Evolutionary conservation across 441 rosid genomes (phyloP), one percentile per base, ranked within the genome.

Genomic region (Viola pubescens): DNA sequence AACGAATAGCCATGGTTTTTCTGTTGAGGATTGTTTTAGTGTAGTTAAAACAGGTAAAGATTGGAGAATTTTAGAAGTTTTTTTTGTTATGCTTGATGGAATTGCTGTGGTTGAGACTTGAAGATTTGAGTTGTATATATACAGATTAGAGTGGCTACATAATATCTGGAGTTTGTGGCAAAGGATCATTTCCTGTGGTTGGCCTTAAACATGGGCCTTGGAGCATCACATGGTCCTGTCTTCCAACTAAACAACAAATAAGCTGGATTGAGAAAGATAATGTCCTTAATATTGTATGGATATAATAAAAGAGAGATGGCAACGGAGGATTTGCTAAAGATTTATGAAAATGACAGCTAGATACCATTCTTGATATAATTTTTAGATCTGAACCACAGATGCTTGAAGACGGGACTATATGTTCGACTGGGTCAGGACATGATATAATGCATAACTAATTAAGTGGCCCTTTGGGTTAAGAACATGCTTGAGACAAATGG

Each of bases 151-250:
- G 3, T 9, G 34, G 6, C 4, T 13, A 12, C 38, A 19, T 48
- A 43, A 43, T 6, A 2, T 43, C 34, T 43, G 37, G 64, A n/a
- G 55, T 0, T 6, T 13, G 52, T 37, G 46, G 37, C 38, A 7
- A 48, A 51, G 5, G 19, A 26, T 37, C 4, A 5, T 5, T n/a
- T 3, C 26, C 37, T 59, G 52, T 16, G 54, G 5, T 46, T 11
- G 14, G 1, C 12, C 3, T 16, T 4, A 8, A 47, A 38, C 44
- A 39, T n/a, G n/a, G 54, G 6, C 52, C 47, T 52, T 13, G 67
- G 58, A 47, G 48, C 2, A 40, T 64, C 75, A 64, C 68, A 61
- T 71, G 75, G 70, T 9, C 9, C 52, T 75, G 70, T 52, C 70
- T 44, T 64, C 59, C 16, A 58, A 61, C 46, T 54, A 37, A 26